Base-by-base conservation (phyloP, 495 filamentous ascomycete genomes). In the Mycothermus thermophilus region DNA sequence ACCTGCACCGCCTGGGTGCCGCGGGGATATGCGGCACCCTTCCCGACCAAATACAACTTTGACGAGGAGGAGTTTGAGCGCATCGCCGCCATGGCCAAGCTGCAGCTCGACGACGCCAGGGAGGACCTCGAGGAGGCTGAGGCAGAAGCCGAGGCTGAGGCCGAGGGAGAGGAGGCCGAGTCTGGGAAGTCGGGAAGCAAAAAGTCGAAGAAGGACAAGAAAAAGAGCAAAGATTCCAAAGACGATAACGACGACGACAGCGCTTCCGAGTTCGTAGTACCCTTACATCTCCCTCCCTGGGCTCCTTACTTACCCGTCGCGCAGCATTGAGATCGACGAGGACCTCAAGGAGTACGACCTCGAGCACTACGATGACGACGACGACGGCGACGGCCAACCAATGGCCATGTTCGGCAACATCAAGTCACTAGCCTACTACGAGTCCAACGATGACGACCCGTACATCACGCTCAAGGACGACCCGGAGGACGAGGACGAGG, bases 381-480 rank as follows among this genome's bases (percentile, higher is more conserved):
- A 80, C 18, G 71, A 77, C 23, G 63, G 51, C 30, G 74, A 68
- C 27, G 73, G 66, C 17, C 65, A 79, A 52, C 67, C 75, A 30
- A 78, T 86, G 71, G 80, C 77, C 43, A 92, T 93, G 77, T 94
- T 99, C 55, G 88, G 87, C 38, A 93, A 93, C 43, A 76, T 93
- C 46, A 85, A 85, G 55, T 83, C 80, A 18, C 64, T 99, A 12
- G 85, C 85, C 5, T 99, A 93, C 57, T 83, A 99, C 65, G 70
- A 84, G 42, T 82, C 82, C 21, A 87, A 93, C 54, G 79, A 83
- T 48, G 80, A 88, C 22, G 92, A 99, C 51, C 90, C 90, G 3
- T 96, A 99, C 55, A 92, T 99, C 44, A 92, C 83, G 15, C 67
- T 99, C 48, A 69, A 79, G 40, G 77, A 77, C 36, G 64, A 57